These are phyloP conservation scores for Ogataea polymorpha DNA, from an alignment of 805 yeast genomes.

Conservation along the genomic window DNA sequence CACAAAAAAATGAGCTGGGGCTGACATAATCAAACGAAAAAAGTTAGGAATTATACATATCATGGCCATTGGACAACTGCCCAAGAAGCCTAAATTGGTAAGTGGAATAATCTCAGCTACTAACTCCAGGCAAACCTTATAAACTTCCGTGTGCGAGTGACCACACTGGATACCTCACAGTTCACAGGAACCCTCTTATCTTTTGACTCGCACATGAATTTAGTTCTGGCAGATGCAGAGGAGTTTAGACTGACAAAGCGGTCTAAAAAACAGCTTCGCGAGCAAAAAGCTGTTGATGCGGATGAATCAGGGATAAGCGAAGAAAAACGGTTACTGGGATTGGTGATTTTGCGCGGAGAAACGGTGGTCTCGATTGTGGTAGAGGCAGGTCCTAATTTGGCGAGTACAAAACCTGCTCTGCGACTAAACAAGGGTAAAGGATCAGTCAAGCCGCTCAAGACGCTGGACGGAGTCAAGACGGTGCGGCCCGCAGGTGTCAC, in stretches of 20 bases:
- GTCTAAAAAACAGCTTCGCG: conserved; percentile 33
- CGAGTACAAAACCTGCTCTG: conserved; percentile 29
- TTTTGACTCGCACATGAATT: conserved; percentile 84
- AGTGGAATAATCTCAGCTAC: conserved; percentile 16
- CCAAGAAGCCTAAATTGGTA: conserved; percentile 46
- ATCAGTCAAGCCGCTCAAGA: conserved; percentile 29
- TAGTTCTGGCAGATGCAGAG: conserved; percentile 79
- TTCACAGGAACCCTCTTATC: conserved; percentile 80
- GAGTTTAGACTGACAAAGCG: conserved; percentile 76
- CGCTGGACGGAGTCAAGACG: conserved; percentile 20
- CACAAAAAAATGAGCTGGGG: not conserved
- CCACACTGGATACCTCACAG: conserved; percentile 73
- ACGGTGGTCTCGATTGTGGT: conserved; percentile 70
- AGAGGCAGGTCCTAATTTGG: conserved; percentile 56
- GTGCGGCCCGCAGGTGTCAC: conserved; percentile 19
- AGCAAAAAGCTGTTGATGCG: conserved; percentile 12
- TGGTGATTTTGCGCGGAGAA: conserved; percentile 84
- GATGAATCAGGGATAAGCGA: conserved; percentile 44
- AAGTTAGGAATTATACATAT: not conserved
- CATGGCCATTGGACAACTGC: conserved; percentile 31
- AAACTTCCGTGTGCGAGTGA: conserved; percentile 68
- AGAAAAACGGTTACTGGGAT: conserved; percentile 75
- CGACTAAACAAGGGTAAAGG: conserved; percentile 34
- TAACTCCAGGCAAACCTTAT: conserved; percentile 56
- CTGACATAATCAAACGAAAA: conserved; percentile 2